Conservation (phyloP, 2,329 filamentous ascomycete species). For the Neopestalotiopsis sp. region DNA sequence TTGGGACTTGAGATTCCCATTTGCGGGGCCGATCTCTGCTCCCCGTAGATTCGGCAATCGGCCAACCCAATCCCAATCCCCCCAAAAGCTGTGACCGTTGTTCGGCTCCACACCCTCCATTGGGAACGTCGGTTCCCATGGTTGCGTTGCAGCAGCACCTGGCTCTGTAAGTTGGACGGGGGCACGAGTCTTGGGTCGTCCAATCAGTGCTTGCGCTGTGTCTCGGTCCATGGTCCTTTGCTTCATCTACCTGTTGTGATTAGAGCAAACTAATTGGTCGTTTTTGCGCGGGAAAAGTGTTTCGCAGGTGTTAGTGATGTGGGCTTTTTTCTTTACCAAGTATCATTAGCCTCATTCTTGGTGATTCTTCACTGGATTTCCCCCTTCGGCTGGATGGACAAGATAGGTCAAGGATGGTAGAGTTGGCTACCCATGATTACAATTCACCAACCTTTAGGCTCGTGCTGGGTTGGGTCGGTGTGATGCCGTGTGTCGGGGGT, state of each 20-base stretch:
- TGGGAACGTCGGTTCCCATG: constrained; percentile 25
- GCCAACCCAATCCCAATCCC: constrained; percentile 19
- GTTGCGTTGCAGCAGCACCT: constrained; percentile 7
- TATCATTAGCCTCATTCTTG: not conserved
- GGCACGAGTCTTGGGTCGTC: not conserved
- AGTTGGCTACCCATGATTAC: not conserved
- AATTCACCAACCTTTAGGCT: not conserved
- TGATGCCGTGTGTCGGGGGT: not conserved
- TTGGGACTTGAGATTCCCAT: not conserved
- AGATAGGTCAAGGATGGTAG: not conserved
- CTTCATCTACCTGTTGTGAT: not conserved
- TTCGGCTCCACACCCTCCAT: constrained; percentile 33
- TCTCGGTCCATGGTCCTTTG: not conserved
- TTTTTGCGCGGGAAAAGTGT: not conserved
- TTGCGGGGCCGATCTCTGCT: constrained; percentile 33
- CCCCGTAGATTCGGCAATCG: constrained; percentile 36
- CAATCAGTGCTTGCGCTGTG: not conserved
- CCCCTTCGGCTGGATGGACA: not conserved
- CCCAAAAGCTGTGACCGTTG: constrained; percentile 27
- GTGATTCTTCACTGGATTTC: not conserved
- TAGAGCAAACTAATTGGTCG: not conserved
- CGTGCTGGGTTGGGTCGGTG: not conserved
- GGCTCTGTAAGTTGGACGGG: constrained; percentile 5
- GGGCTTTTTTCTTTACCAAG: not conserved
- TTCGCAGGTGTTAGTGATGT: not conserved